A percentile compares a stretch with the other conserved stretches of the same genome.
phyloP scores from a whole-genome alignment of 768 basidiomycete genomes.

The Tricholoma furcatifolium region DNA sequence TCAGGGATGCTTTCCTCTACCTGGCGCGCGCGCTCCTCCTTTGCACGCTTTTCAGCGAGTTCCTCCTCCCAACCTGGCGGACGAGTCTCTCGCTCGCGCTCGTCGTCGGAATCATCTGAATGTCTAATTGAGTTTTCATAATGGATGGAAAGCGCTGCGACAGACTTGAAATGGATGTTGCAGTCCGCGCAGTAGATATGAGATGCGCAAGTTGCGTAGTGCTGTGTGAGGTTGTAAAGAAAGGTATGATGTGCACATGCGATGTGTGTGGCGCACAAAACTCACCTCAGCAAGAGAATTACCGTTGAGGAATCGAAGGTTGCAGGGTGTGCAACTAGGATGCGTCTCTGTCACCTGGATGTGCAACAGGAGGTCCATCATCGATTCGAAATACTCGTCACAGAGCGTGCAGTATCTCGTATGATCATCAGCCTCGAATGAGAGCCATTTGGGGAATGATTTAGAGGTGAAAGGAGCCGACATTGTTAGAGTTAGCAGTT shows the following conservation, averaged over 20 bases:
- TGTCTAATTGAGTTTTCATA: conserved; percentile 6
- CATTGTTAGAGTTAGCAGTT: conserved; percentile 1
- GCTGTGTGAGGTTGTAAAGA: neutral
- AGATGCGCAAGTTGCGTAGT: conserved; percentile 1
- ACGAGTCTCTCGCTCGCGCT: neutral
- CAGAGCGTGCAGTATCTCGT: conserved; percentile 4
- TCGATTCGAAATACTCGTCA: neutral
- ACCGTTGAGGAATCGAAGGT: conserved; percentile 7
- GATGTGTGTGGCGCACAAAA: neutral
- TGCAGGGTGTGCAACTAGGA: conserved; percentile 8
- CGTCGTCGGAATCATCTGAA: conserved; percentile 10
- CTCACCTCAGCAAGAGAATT: conserved; percentile 12
- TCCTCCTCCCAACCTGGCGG: conserved; percentile 13
- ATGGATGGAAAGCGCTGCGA: conserved; percentile 7
- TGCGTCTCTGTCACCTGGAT: conserved; percentile 1
- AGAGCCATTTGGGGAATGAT: neutral
- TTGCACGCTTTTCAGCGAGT: neutral
- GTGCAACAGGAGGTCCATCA: neutral
- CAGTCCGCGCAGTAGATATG: conserved; percentile 12
- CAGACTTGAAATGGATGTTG: conserved; percentile 6
- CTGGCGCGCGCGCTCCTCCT: neutral
- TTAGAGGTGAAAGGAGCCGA: neutral
- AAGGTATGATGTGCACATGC: neutral
- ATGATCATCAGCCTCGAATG: neutral
- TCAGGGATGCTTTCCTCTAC: conserved; percentile 2